Base-by-base conservation (phyloP, 176 grass and related monocot genomes). In the Triticum urartu region DNA sequence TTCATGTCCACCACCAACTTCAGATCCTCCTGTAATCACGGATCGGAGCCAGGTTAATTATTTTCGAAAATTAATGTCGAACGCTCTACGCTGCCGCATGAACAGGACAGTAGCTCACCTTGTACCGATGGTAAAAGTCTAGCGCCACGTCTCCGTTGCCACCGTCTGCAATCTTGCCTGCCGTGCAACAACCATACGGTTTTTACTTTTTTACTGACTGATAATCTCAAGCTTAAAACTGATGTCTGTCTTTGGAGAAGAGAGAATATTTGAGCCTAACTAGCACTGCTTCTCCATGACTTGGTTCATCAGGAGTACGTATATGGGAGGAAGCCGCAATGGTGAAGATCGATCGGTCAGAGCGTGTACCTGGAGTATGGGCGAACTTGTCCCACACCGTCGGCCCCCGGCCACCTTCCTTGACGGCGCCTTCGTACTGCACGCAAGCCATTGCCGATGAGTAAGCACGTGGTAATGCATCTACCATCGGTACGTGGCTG, bases 331-430 rank as follows among this genome's bases (percentile, higher is more conserved):
- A 50, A 15, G 47, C 4, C 14, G 15, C 4, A 50, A 5, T 50
- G 5, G 47, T 17, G 48, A 17, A 52, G 48, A 52, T 52, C 5
- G 48, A 52, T 2, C 5, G 14, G 5, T 1, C 1, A 17, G 48
- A 58, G 18, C 6, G 54, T 20, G 54, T 58, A 88, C 92, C 89
- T 85, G 89, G 76, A 58, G 48, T 48, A 32, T 91, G 92, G 50
- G 80, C 87, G 64, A 91, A 91, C 30, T 87, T 91, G 74, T 91
- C 89, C 92, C 92, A 94, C 38, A 91, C 73, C 21, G 84, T 91
- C 43, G 87, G 92, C 0, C 87, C 87, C 22, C 72, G 77, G 13
- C 92, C 92, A 18, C 84, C 89, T 68, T 68, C 92, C 8, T 56
- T 68, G 5, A 33, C 81, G 17, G 84, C 92, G 35, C 92, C 92